These are phyloP conservation scores for Leccinum aurantiacum DNA, from an alignment of 768 basidiomycete genomes.

Conservation along the genomic window DNA sequence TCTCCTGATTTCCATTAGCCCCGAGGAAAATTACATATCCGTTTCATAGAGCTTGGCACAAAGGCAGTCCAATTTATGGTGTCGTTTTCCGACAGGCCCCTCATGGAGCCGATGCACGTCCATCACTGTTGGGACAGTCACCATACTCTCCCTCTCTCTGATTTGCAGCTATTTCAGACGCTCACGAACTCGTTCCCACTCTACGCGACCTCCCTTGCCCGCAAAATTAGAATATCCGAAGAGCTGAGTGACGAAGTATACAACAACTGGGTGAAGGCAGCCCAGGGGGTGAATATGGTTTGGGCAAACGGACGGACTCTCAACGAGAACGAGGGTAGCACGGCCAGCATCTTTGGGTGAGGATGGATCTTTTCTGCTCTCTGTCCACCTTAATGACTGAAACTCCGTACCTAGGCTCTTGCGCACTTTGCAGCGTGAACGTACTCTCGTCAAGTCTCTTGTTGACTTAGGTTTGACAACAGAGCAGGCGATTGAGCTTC, in stretches of 20 bases:
- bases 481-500: constrained; percentile 65
- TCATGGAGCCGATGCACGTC: constrained; percentile 27
- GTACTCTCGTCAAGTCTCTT: constrained; percentile 57
- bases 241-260: constrained; percentile 55
- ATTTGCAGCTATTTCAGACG: constrained; percentile 43
- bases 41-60: constrained; percentile 56
- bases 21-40: neutral
- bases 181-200: constrained; percentile 89
- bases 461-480: constrained; percentile 61
- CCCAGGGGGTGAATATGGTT: constrained; percentile 53
- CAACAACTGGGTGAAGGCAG: constrained; percentile 51
- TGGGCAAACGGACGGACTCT: constrained; percentile 83
- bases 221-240: constrained; percentile 58
- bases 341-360: constrained; percentile 51
- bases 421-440: constrained; percentile 72
- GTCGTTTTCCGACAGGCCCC: constrained; percentile 53
- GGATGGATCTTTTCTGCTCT: constrained; percentile 14
- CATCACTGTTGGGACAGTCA: constrained; percentile 24
- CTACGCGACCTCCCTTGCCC: constrained; percentile 72
- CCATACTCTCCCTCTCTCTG: constrained; percentile 13
- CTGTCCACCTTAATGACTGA: constrained; percentile 4
- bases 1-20: constrained; percentile 6
- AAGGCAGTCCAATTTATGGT: constrained; percentile 77
- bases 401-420: constrained; percentile 48
- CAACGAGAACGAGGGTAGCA: constrained; percentile 61